These are phyloP conservation scores for Luzula sylvatica DNA, from an alignment of 176 grass and related monocot species.

Conservation along the genomic window DNA sequence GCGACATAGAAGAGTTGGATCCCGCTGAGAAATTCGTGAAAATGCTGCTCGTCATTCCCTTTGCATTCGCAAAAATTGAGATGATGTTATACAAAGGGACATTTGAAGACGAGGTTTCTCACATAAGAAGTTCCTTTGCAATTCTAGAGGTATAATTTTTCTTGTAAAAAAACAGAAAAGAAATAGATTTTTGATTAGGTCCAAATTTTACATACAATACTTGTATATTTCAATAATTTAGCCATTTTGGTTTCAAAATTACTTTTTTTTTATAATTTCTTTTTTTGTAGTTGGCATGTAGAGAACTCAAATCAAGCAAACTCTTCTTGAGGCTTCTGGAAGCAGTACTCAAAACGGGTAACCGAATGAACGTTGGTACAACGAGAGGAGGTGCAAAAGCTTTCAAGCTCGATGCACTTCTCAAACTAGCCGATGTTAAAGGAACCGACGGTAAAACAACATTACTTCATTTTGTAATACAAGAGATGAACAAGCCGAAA, in stretches of 20 bases:
- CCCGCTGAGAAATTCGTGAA: conserved; percentile 68
- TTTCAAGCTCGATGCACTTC: conserved; percentile 91
- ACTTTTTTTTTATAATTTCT: not conserved
- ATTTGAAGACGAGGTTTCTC: conserved; percentile 71
- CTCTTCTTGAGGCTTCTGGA: conserved; percentile 95
- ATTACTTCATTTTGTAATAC: conserved; percentile 88
- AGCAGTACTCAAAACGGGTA: conserved; percentile 94
- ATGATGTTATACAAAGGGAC: conserved; percentile 80
- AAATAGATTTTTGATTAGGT: not conserved
- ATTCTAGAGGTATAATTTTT: conserved; percentile 53
- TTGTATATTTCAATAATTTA: too few species aligned
- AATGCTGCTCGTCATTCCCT: conserved; percentile 40
- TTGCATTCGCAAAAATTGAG: conserved; percentile 66
- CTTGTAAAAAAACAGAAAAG: not conserved
- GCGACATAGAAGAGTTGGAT: conserved; percentile 41
- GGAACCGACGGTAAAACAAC: conserved; percentile 84
- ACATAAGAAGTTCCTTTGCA: conserved; percentile 53
- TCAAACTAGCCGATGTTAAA: conserved; percentile 95
- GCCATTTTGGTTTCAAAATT: too few species aligned
- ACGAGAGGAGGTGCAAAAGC: conserved; percentile 73
- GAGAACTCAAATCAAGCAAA: conserved; percentile 81
- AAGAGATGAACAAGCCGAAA: conserved; percentile 63
- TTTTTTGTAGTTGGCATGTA: conserved; percentile 57
- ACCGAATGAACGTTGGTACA: conserved; percentile 90
- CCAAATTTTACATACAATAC: too few species aligned